A percentile compares a stretch with the other conserved stretches of the same genome.
Conservation (phyloP, 345 rosid genomes). For the Trapa incisa region DNA sequence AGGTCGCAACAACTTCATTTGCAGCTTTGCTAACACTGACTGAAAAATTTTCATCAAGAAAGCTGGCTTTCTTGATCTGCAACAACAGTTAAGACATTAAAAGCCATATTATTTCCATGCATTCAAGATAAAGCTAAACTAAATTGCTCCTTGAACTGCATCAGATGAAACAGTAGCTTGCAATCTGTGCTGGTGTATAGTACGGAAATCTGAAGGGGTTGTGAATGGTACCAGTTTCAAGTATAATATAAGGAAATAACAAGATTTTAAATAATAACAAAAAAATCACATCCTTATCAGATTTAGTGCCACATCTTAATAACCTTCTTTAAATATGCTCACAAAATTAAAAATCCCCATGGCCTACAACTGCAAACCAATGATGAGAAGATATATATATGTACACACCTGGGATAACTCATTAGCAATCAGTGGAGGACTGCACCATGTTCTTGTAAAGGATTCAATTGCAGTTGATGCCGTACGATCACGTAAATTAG, state of each 20-base stretch:
- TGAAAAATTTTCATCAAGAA: slow-evolving; percentile 73
- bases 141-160: background rate
- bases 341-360: background rate
- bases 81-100: slow-evolving; percentile 11
- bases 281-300: background rate
- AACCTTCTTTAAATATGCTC: background rate
- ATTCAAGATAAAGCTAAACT: background rate
- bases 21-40: slow-evolving; percentile 85
- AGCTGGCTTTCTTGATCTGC: slow-evolving; percentile 86
- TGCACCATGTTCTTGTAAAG: slow-evolving; percentile 88
- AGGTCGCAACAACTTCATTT: slow-evolving; percentile 90
- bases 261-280: background rate
- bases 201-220: background rate
- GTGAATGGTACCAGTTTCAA: background rate
- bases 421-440: slow-evolving; percentile 63
- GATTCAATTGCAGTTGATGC: slow-evolving; percentile 51
- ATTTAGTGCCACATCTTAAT: background rate
- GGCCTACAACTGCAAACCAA: background rate
- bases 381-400: background rate
- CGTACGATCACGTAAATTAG: slow-evolving; percentile 75
- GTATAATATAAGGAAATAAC: background rate
- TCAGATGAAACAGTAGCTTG: background rate
- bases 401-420: slow-evolving; percentile 79
- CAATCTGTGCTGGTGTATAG: background rate
- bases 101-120: background rate